Base-by-base conservation (phyloP, 2,329 filamentous ascomycete genomes). In the Fusarium sp. region DNA sequence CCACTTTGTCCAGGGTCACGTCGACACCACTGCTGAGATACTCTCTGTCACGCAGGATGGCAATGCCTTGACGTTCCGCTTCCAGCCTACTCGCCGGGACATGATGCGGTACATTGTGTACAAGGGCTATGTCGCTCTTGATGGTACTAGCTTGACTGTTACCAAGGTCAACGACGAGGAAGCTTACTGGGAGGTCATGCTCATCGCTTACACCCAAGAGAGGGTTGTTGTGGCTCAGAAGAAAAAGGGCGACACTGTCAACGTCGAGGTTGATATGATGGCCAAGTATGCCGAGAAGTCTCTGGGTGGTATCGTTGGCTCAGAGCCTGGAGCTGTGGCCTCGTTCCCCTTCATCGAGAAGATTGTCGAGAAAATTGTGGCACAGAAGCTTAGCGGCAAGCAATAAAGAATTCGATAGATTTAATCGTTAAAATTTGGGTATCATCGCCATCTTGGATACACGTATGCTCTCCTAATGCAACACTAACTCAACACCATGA, bases 1-100 rank as follows among this genome's bases (percentile, higher is more conserved):
- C 1, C 96, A 99, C 81, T 97, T 98, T 74, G 95, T 98, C 30
- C 96, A 99, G 81, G 96, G 96, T 39, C 96, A 99, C 79, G 95
- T 99, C 62, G 96, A 99, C 79, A 95, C 93, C 12, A 89, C 91
- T 38, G 96, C 95, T 1, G 87, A 86, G 42, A 91, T 99, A 62
- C 76, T 90, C 38, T 86, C 87, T 42, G 86, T 91, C 34, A 89
- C 86, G 19, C 89, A 90, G 4, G 96, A 99, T 79, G 94, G 95
- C 57, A 97, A 98, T 80, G 93, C 96, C 8, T 79, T 97, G 63
- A 96, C 93, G 1, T 91, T 98, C 78, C 88, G 95, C 36, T 89
- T 99, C 78, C 83, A 86, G 77, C 94, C 95, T 7, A 84, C 85
- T 62, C 88, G 91, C 67, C 83, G 79, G 49, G 84, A 83, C 7